Evolutionary conservation across 495 filamentous ascomycete species (phyloP).

Genomic region (Trichoderma virens): DNA sequence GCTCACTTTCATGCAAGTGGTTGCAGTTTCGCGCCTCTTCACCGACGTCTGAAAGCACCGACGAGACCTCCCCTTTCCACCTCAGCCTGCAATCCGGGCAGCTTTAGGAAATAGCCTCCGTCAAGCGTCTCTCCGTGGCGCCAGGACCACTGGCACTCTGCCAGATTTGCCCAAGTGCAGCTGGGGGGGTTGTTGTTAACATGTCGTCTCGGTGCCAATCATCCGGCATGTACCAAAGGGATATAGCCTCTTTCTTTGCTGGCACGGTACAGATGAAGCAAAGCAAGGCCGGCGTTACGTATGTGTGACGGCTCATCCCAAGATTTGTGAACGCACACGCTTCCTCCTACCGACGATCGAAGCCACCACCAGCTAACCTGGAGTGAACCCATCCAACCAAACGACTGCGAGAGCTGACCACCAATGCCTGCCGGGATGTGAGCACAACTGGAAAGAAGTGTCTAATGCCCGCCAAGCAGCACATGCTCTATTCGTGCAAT

Average conservation of each 20-base stretch:
- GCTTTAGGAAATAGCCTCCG: not conserved
- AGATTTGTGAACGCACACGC: not conserved
- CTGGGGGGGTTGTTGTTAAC: not conserved
- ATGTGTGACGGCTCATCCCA: conserved; percentile 1
- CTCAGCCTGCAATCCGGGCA: not conserved
- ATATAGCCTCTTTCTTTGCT: too few relatives aligned
- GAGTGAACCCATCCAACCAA: not conserved
- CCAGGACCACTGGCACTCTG: not conserved
- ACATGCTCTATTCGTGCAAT: not conserved
- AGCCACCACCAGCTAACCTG: not conserved
- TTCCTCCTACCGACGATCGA: not conserved
- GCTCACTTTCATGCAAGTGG: not conserved
- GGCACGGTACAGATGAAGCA: not conserved
- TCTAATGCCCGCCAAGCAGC: not conserved
- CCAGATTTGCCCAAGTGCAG: not conserved
- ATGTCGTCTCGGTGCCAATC: not conserved
- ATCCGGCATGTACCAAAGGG: not conserved
- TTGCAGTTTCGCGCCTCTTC: not conserved
- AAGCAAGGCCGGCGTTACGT: not conserved
- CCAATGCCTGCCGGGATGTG: not conserved
- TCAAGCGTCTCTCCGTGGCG: not conserved
- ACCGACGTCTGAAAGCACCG: not conserved
- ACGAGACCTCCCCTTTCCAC: not conserved
- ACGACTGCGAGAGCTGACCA: not conserved
- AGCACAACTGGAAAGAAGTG: not conserved